Percentiles rank a stretch among this genome's conserved stretches.
These are phyloP conservation scores for Carallia pectinifolia DNA, from an alignment of 345 rosid genomes.

Conservation along the genomic window DNA sequence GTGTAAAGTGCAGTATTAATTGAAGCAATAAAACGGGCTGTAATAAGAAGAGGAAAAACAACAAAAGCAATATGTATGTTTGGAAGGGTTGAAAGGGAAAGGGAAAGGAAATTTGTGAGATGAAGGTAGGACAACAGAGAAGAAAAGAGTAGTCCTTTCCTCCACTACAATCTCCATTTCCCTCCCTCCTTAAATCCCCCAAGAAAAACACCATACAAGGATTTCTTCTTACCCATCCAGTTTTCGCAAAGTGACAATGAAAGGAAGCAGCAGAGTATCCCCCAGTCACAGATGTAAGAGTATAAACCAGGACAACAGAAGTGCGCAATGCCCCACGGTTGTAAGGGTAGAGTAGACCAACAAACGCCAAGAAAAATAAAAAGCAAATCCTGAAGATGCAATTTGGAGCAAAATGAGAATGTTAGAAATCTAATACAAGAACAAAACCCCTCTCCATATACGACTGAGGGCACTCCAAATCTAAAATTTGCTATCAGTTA, in stretches of 20 bases:
- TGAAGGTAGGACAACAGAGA: no score
- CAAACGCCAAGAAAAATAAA: slow-evolving; percentile 52
- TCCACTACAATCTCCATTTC: no score
- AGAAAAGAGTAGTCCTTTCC: no score
- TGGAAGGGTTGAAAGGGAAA: neutral
- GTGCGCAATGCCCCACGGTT: slow-evolving; percentile 60
- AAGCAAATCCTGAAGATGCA: slow-evolving; percentile 47
- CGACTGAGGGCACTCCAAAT: neutral
- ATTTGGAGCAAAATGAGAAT: slow-evolving; percentile 6
- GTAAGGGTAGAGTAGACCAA: slow-evolving; percentile 72
- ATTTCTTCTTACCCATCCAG: slow-evolving; percentile 60
- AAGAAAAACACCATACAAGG: neutral
- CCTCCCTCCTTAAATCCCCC: neutral
- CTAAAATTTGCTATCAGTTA: no score
- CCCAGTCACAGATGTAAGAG: slow-evolving; percentile 65
- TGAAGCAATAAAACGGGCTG: no score
- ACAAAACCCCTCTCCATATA: neutral
- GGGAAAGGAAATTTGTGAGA: neutral
- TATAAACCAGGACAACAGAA: slow-evolving; percentile 49
- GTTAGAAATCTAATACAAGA: neutral
- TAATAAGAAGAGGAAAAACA: no score
- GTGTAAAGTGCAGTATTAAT: no score
- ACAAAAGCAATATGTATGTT: no score
- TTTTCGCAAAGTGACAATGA: slow-evolving; percentile 55
- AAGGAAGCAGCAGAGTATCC: slow-evolving; percentile 73